These are phyloP conservation scores for Selenicereus undatus DNA, from an alignment of 148 eudicot genomes.

Conservation along the genomic window DNA sequence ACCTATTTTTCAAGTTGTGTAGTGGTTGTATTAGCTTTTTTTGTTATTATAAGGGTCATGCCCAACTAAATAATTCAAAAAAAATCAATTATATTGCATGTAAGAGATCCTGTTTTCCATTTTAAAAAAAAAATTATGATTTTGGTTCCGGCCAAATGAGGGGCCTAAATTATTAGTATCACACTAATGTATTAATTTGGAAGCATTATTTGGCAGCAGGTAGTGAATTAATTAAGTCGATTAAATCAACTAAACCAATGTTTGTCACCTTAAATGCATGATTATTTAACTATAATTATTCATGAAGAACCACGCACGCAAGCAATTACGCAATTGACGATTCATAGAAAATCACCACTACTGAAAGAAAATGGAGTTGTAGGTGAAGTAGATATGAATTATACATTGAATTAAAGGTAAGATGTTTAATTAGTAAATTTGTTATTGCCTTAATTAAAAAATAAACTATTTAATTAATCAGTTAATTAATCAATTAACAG, in stretches of 20 bases:
- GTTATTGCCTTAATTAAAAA: not conserved
- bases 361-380: not conserved
- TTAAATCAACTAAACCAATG: not conserved
- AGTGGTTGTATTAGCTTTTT: no score
- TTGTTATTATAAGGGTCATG: no score
- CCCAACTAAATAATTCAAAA: no score
- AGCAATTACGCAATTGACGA: constrained; percentile 20
- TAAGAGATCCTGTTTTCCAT: no score
- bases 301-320: not conserved
- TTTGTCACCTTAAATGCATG: not conserved
- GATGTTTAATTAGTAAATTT: not conserved
- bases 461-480: not conserved
- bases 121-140: not conserved
- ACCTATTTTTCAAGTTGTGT: no score
- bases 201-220: not conserved
- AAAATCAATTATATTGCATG: no score
- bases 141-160: not conserved
- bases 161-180: not conserved
- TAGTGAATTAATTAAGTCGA: not conserved
- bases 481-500: not conserved
- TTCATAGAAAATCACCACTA: not conserved
- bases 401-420: not conserved
- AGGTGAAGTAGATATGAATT: constrained; percentile 4
- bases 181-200: not conserved
- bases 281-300: not conserved